Evolutionary conservation across 805 yeast species (phyloP), one percentile per base, ranked within the genome.

Genomic region (Saturnispora diversa): DNA sequence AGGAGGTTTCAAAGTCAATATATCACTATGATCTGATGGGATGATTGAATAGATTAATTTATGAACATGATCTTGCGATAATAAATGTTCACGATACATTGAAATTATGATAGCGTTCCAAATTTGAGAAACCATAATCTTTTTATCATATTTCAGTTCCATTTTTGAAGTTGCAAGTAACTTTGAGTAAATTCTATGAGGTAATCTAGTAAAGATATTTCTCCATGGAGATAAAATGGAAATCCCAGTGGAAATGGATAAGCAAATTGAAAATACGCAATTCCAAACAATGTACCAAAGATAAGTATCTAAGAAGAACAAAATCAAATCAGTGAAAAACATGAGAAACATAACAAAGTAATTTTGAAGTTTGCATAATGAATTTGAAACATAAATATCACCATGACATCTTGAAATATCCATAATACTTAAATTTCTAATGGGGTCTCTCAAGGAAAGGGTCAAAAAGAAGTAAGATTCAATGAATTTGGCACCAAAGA

Each of bases 181-280:
- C 45, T 73, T 73, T 2, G 75, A 66, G 43, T 66, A 64, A 2
- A 74, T 70, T 41, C 80, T 52, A 43, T 66, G 66, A 1, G 79
- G 79, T 7, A 74, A 53, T 27, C 75, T 54, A 8, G 73, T 64
- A 51, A 69, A 73, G 6, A 72, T 66, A 52, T 73, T 73, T 50
- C 74, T 65, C 80, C 79, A 73, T 1, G 78, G 79, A 5, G 80
- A 70, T 59, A 75, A 59, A 17, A 72, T 65, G 2, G 77, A 72
- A 20, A 71, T 67, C 2, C 80, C 80, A 47, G 70, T 66, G 39
- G 66, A 64, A 49, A 72, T 68, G 2, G 77, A 70, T 13, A 74
- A 52, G 11, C 66, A 57, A 10, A 72, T 64, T 1, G 78, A 73
- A 41, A 72, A 66, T 0, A 68, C 46, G 15, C 77, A 69, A 41